A percentile compares a stretch with the other conserved stretches of the same genome.
Evolutionary conservation across 495 filamentous ascomycete genomes (phyloP).

Genomic region (Hypoxylon lenormandii): DNA sequence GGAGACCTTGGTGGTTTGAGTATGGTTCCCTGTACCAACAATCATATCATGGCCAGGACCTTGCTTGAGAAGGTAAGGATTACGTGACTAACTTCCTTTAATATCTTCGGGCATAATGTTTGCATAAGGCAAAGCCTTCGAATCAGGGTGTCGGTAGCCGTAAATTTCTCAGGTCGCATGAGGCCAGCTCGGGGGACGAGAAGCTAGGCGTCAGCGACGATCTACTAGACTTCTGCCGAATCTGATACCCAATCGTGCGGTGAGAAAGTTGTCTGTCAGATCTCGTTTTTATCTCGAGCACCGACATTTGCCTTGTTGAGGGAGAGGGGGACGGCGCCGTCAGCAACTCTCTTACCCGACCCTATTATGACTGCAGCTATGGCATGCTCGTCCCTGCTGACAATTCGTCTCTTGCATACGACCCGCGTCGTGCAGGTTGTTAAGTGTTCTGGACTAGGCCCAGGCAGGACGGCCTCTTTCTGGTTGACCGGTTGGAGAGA

Average conservation of each 20-base stretch:
- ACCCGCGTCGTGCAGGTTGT: slow-evolving; percentile 21
- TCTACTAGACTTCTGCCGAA: slow-evolving; percentile 6
- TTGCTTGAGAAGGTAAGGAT: background rate
- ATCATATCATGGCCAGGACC: background rate
- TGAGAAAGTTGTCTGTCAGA: slow-evolving; percentile 19
- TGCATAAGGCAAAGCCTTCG: background rate
- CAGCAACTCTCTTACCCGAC: slow-evolving; percentile 28
- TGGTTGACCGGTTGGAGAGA: slow-evolving; percentile 12
- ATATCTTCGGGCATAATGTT: slow-evolving; percentile 1
- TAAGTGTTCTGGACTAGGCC: slow-evolving; percentile 26
- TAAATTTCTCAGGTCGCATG: slow-evolving; percentile 20
- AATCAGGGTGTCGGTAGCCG: background rate
- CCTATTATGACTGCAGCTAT: slow-evolving; percentile 37
- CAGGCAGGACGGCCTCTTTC: slow-evolving; percentile 2
- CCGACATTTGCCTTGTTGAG: slow-evolving; percentile 19
- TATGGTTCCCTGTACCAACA: background rate
- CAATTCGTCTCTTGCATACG: slow-evolving; percentile 27
- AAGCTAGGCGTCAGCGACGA: slow-evolving; percentile 1
- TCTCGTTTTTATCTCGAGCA: slow-evolving; percentile 16
- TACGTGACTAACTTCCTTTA: background rate
- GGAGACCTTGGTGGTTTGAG: background rate
- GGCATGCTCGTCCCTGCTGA: slow-evolving; percentile 27
- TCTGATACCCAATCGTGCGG: slow-evolving; percentile 9
- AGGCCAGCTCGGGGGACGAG: background rate
- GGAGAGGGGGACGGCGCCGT: slow-evolving; percentile 21